Evolutionary conservation across 768 basidiomycete species (phyloP), one percentile per base, ranked within the genome.

Genomic region (Strobilomyces confusus): DNA sequence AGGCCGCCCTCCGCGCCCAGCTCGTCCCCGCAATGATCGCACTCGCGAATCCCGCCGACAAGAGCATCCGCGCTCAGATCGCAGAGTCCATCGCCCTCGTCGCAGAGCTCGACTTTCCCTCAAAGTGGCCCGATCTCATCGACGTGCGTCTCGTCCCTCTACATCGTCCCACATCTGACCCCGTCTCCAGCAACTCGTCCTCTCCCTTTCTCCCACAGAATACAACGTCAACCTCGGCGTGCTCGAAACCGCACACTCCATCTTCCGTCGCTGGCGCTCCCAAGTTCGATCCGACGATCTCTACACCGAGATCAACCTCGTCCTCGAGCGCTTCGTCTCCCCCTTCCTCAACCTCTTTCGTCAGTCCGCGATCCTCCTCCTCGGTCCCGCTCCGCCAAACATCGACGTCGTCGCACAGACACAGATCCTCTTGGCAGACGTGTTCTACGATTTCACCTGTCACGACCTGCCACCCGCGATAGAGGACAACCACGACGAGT

Each of bases 401-500:
- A 66, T 77, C 60, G 72, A 75, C 1, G 66, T 80, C 20, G 62
- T 93, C 30, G 85, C 89, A 1, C 87, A 90, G 57, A 79, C 81
- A 0, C 85, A 91, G 78, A 80, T 86, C 19, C 76, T 93, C 8
- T 77, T 97, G 15, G 76, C 89, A 17, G 89, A 95, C 33, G 82
- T 98, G 23, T 98, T 87, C 74, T 88, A 94, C 63, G 97, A 98
- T 69, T 82, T 99, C 58, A 93, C 89, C 2, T 90, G 89, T 60
- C 95, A 98, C 58, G 97, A 99, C 71, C 77, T 98, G 17, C 97
- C 95, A 5, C 92, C 93, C 14, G 87, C 85, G 58, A 86, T 99
- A 61, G 97, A 99, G 67, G 97, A 98, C 63, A 75, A 83, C 25
- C 83, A 94, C 54, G 74, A 79, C 19, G 81, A 87, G 55, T 97